Base-by-base conservation (phyloP, 345 rosid species). In the Limnanthes douglasii region DNA sequence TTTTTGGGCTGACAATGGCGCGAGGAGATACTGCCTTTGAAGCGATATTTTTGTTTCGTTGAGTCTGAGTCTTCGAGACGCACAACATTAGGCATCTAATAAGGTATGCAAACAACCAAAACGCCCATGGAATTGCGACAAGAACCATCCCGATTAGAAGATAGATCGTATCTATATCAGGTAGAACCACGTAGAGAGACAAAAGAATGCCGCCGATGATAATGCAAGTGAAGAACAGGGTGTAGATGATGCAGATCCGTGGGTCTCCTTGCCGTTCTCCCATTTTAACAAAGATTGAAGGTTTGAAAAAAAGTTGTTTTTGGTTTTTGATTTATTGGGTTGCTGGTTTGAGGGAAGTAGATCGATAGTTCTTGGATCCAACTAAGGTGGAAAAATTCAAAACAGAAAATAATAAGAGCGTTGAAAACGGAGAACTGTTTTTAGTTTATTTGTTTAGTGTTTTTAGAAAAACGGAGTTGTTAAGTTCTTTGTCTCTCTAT, bases 81-180 rank as follows among this genome's bases (percentile, higher is more conserved):
- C n/a, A n/a, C n/a, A n/a, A n/a, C n/a, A n/a, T 43, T 17, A 52
- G 28, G 35, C 64, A 68, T 34, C 39, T 40, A 45, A 60, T 64
- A 2, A 68, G 3, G 37, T 51, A 72, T 5, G 46, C 42, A 6
- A 54, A 29, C 11, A 72, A 36, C 79, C 79, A 68, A 44, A 64
- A 64, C 1, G 32, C 3, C 79, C 79, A 72, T 1, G 79, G 79
- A 18, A 68, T 41, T 37, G 48, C 59, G 3, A 58, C 61, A 23
- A 72, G 64, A 33, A 47, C 8, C 20, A 72, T 11, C 2, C 75
- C 75, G 3, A 30, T 39, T 7, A 46, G 5, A 10, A 56, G 59
- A 41, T 60, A 64, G n/a, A n/a, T n/a, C n/a, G n/a, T n/a, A n/a
- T n/a, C n/a, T n/a, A n/a, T n/a, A n/a, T n/a, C n/a, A n/a, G n/a